A percentile compares a stretch with the other conserved stretches of the same genome.
Conservation (phyloP, 495 filamentous ascomycete genomes). For the Daldinia caldariorum region DNA sequence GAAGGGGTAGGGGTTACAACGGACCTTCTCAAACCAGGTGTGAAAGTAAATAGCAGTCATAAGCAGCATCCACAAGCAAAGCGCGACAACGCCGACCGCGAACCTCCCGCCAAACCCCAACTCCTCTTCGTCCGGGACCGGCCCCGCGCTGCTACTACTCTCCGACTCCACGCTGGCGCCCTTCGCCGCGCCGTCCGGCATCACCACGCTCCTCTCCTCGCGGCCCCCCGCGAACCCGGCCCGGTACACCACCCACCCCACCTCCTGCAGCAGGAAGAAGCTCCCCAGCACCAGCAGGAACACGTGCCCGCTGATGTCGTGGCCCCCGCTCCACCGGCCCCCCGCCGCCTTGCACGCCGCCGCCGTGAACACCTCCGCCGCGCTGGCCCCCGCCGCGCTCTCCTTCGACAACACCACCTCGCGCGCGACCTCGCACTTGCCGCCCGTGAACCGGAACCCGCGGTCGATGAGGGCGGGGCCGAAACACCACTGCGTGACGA, state of each 20-base stretch:
- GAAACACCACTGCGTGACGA: slow-evolving; percentile 95
- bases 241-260: slow-evolving; percentile 67
- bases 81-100: slow-evolving; percentile 62
- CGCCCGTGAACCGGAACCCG: slow-evolving; percentile 81
- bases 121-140: slow-evolving; percentile 33
- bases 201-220: slow-evolving; percentile 68
- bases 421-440: slow-evolving; percentile 70
- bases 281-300: slow-evolving; percentile 89
- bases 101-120: slow-evolving; percentile 58
- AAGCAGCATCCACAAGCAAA: slow-evolving; percentile 93
- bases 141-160: not conserved
- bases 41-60: slow-evolving; percentile 99
- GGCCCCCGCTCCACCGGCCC: slow-evolving; percentile 86
- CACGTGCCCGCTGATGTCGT: slow-evolving; percentile 95
- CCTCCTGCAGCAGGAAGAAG: slow-evolving; percentile 80
- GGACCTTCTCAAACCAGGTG: slow-evolving; percentile 96
- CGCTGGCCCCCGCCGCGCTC: slow-evolving; percentile 41
- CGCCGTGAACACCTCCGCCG: slow-evolving; percentile 69
- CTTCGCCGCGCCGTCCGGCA: slow-evolving; percentile 68
- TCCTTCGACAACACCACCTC: slow-evolving; percentile 40
- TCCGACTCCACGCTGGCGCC: slow-evolving; percentile 55
- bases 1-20: slow-evolving; percentile 45
- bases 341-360: slow-evolving; percentile 84
- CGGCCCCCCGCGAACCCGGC: slow-evolving; percentile 41
- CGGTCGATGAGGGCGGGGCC: slow-evolving; percentile 90